Evolutionary conservation across 2,329 filamentous ascomycete genomes (phyloP).

Genomic region (Thermoascus crustaceus): DNA sequence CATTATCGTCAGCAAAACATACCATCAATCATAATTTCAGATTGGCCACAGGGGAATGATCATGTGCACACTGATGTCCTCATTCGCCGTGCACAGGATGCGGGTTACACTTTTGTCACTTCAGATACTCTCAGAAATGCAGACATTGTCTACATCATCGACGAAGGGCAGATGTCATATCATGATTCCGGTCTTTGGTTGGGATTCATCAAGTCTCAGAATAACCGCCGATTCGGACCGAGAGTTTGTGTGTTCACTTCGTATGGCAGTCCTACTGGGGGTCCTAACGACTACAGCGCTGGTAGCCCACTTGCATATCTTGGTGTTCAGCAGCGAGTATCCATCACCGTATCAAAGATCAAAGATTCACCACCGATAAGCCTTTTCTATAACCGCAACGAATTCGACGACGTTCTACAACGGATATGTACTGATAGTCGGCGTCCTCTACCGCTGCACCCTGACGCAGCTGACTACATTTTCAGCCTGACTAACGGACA

Average conservation of each 20-base stretch:
- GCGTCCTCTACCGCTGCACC: constrained; percentile 16
- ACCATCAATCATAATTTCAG: neutral
- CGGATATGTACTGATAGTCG: constrained; percentile 3
- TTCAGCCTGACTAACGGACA: constrained; percentile 8
- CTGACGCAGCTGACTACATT: constrained; percentile 10
- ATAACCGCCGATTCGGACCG: constrained; percentile 2
- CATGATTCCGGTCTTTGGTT: constrained; percentile 5
- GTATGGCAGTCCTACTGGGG: constrained; percentile 6
- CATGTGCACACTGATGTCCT: constrained; percentile 1
- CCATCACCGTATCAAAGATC: constrained; percentile 3
- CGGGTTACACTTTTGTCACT: constrained; percentile 1
- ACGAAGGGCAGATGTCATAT: constrained; percentile 8
- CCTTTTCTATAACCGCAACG: constrained; percentile 6
- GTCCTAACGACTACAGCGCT: neutral
- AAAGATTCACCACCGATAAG: neutral
- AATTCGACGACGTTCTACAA: constrained; percentile 7
- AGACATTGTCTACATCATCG: constrained; percentile 7
- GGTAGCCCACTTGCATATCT: constrained; percentile 4
- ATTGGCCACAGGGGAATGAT: neutral
- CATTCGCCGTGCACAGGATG: neutral
- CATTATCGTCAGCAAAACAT: constrained; percentile 4
- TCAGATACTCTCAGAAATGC: neutral
- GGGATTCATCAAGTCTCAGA: constrained; percentile 5
- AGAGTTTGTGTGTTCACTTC: constrained; percentile 7
- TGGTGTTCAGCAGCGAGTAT: constrained; percentile 6